phyloP scores from a whole-genome alignment of 2,329 filamentous ascomycete species.

The Aureobasidium sp. region DNA sequence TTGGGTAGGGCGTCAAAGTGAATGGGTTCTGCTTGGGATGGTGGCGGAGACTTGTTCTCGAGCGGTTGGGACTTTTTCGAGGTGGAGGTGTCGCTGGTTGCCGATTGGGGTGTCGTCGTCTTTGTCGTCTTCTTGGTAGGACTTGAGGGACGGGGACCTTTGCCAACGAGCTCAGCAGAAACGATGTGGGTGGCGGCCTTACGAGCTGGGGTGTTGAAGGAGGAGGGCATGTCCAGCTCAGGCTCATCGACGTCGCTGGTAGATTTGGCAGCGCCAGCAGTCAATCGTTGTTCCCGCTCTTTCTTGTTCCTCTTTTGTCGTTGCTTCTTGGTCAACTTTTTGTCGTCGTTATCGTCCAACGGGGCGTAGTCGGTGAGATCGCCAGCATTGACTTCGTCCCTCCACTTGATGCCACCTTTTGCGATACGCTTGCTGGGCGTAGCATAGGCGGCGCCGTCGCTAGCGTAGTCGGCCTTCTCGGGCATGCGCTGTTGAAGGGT shows the following conservation, averaged over 20 bases:
- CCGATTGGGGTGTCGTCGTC: background rate
- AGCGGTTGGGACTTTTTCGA: background rate
- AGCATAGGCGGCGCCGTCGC: slow-evolving; percentile 36
- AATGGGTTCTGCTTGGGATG: background rate
- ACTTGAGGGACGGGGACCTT: background rate
- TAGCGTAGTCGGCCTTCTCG: slow-evolving; percentile 34
- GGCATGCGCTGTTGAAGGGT: slow-evolving; percentile 20
- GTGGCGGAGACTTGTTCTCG: background rate
- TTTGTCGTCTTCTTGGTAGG: background rate
- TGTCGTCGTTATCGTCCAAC: slow-evolving; percentile 17
- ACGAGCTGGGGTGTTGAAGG: slow-evolving; percentile 27
- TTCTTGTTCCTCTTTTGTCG: slow-evolving; percentile 31
- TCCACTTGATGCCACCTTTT: slow-evolving; percentile 24
- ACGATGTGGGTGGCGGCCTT: slow-evolving; percentile 31
- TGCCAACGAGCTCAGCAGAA: slow-evolving; percentile 1
- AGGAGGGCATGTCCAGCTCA: slow-evolving; percentile 24
- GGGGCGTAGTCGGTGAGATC: slow-evolving; percentile 20
- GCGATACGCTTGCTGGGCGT: slow-evolving; percentile 14
- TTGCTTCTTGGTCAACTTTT: slow-evolving; percentile 30
- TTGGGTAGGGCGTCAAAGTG: background rate
- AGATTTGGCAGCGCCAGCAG: slow-evolving; percentile 22
- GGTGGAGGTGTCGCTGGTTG: background rate
- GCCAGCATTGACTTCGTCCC: slow-evolving; percentile 21
- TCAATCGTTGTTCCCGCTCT: slow-evolving; percentile 24
- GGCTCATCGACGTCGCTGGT: slow-evolving; percentile 32